phyloP scores from a whole-genome alignment of 2,329 filamentous ascomycete species.

The Trichoderma semiorbis region DNA sequence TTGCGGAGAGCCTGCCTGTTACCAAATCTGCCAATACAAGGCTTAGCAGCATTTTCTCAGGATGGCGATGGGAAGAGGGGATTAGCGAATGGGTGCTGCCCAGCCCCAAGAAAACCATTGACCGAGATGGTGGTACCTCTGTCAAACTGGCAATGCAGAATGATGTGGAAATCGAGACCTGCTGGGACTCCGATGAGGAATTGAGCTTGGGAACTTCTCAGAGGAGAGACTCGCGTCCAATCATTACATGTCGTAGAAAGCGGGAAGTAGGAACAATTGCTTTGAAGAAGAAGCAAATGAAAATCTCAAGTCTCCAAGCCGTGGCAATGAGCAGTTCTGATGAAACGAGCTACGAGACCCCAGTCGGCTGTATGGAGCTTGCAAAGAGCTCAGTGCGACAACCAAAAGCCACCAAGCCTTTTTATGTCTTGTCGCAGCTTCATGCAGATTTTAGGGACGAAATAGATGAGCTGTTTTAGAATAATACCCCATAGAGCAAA shows the following conservation, averaged over 20 bases:
- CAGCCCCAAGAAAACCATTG: conserved; percentile 8
- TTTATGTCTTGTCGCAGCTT: not conserved
- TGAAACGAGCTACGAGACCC: not conserved
- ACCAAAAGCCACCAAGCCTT: not conserved
- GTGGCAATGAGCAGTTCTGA: not conserved
- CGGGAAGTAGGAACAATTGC: not conserved
- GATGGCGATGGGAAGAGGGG: conserved; percentile 40
- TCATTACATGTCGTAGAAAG: not conserved
- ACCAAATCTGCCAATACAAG: conserved; percentile 13
- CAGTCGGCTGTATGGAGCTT: not conserved
- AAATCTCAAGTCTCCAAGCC: not conserved
- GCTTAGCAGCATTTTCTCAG: conserved; percentile 30
- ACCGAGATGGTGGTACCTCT: not conserved
- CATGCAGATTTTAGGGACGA: conserved; percentile 5
- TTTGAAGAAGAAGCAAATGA: not conserved
- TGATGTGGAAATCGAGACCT: not conserved
- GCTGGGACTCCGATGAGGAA: not conserved
- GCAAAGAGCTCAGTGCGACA: not conserved
- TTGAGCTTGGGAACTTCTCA: not conserved
- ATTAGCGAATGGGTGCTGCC: conserved; percentile 39
- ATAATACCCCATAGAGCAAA: not conserved
- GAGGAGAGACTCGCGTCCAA: not conserved
- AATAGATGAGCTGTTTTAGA: conserved; percentile 6
- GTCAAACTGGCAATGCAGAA: not conserved
- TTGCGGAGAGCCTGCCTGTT: conserved; percentile 44